Evolutionary conservation across 208 protist genomes (phyloP), one percentile per base, ranked within the genome.

Genomic region (Leishmania martiniquensis): DNA sequence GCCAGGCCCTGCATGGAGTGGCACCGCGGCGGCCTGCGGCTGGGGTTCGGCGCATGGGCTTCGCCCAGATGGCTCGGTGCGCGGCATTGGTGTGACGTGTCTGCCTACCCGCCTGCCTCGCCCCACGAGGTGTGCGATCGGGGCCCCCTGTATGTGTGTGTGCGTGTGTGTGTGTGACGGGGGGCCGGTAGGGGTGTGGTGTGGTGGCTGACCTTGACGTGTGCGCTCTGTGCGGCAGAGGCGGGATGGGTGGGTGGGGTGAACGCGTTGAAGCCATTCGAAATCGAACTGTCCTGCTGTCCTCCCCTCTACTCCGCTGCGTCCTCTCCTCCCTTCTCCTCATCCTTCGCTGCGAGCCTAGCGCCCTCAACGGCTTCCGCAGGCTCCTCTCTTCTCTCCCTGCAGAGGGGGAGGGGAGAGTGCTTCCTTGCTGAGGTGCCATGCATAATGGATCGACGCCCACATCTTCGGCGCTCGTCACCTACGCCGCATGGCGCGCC

Each of bases 401-500:
- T 54, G 49, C 5, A n/a, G 32, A n/a, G 55, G 10, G 32, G 59
- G 59, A 22, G 29, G 10, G 13, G 4, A 34, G 60, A 2, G 32
- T 1, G 5, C 0, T 44, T 25, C 37, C 0, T 17, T 5, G 5
- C 42, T 39, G 1, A 1, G 7, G 32, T 45, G 39, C 42, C 42
- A 82, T 82, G 78, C 37, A 66, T 1, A 37, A 74, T 74, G 78
- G 5, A 17, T 13, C 70, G 7, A 29, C 51, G 4, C 17, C 47
- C 69, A 44, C 45, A 25, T 65, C 72, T 34, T 15, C 37, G 37
- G 39, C 4, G 25, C 39, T 45, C 6, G 47, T 78, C 49, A 78
- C 68, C 42, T 78, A 83, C 74, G 52, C 57, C 4, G 59, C 66
- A 63, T 83, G 79, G 79, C 79, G 67, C 22, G 29, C 25, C 59